Conservation (phyloP, 805 yeast species). For the Candida saitoana region DNA sequence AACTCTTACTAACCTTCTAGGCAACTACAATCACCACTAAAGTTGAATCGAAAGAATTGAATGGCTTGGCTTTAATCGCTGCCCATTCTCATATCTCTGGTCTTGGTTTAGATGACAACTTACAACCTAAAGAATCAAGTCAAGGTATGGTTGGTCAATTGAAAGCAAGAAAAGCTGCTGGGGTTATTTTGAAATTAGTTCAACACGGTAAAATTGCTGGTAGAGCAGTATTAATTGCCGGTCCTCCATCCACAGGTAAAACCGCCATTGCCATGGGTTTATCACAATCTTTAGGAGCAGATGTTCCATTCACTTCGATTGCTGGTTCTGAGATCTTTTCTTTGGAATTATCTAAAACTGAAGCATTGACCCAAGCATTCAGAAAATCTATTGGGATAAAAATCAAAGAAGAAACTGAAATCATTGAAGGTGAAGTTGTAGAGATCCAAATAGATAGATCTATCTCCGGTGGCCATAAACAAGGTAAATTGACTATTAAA, state of each 20-base stretch:
- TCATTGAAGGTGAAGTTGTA: conserved; percentile 98
- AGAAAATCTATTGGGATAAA: conserved; percentile 93
- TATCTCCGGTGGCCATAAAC: conserved; percentile 95
- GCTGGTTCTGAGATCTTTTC: conserved; percentile 94
- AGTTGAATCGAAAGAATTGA: conserved; percentile 29
- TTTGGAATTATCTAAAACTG: conserved; percentile 90
- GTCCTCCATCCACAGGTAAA: conserved; percentile 98
- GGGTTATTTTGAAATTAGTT: conserved; percentile 87
- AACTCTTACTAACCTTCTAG: conserved; percentile 5
- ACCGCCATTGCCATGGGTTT: conserved; percentile 97
- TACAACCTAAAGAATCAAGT: conserved; percentile 69
- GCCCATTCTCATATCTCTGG: conserved; percentile 99
- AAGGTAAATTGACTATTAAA: conserved; percentile 94
- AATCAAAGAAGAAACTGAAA: conserved; percentile 94
- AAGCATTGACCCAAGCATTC: conserved; percentile 93
- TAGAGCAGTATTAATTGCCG: conserved; percentile 90
- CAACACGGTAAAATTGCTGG: conserved; percentile 95
- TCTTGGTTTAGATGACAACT: conserved; percentile 87
- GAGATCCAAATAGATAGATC: conserved; percentile 93
- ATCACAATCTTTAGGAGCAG: conserved; percentile 65
- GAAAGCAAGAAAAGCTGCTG: conserved; percentile 95
- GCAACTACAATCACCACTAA: conserved; percentile 29
- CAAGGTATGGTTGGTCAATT: conserved; percentile 98
- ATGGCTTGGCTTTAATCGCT: conserved; percentile 70
- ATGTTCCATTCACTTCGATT: conserved; percentile 92